Base-by-base conservation (phyloP, 2,329 filamentous ascomycete genomes). In the Penicillium sumatraense region DNA sequence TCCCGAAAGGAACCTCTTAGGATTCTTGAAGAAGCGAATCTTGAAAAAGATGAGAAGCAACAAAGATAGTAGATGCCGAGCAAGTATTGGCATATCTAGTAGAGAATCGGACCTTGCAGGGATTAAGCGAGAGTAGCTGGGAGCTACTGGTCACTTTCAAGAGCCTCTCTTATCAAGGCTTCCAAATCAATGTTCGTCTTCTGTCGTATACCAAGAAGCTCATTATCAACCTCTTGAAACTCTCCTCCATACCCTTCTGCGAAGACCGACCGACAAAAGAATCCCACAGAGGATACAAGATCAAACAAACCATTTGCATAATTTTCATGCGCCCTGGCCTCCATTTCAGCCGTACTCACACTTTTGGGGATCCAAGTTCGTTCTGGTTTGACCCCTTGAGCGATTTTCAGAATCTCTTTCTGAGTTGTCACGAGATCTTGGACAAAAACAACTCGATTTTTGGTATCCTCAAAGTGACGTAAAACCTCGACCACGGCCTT, bases 381-480 rank as follows among this genome's bases (percentile, higher is more conserved):
- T 11, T 40, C 36, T 23, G 20, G 36, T 6, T 24, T 38, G 14
- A 49, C 31, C 18, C 11, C 21, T 35, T 35, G 27, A 2, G 52
- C 36, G 13, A 50, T n/a, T 2, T 7, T 27, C 1, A 57, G 50
- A 6, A 62, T 27, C 33, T 60, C 18, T 10, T 49, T 47, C 48
- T 60, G 60, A 1, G 49, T 57, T 1, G 51, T 49, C 6, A 49
- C 41, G 14, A 59, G n/a, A 18, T 52, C 50, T 23, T 54, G 50
- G 10, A 58, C 31, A 27, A 38, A 53, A 3, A 60, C 41, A 7
- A 36, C 29, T 16, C 51, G 44, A 36, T 62, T 60, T 38, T 53
- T 49, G 11, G 57, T 60, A 11, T 38, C 53, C 0, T 50, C 24
- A 1, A 42, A 11, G 33, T 57, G 8, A 1, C 29, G n/a, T 11